Base-by-base conservation (phyloP, 371 early-diverging fungal genomes). In the Chytridium lagenaria region DNA sequence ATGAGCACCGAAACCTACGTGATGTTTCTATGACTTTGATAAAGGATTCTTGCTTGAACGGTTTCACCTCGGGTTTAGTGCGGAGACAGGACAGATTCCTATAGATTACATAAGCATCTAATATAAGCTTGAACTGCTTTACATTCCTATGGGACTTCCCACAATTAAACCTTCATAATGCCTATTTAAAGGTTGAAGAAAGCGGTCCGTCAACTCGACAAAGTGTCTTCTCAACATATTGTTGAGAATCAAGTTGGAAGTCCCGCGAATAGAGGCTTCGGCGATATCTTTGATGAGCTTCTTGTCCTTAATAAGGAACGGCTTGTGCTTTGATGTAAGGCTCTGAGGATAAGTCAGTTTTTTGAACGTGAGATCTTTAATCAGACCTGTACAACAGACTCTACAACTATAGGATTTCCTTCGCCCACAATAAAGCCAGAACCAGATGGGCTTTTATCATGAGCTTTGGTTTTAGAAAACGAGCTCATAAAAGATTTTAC, bases 151-250 rank as follows among this genome's bases (percentile, higher is more conserved):
- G 3, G 79, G 82, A 38, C 77, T 80, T 0, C 89, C 84, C 1
- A 96, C 94, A 30, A 96, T 88, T 61, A 96, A 78, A 1, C 94
- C 92, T 67, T 92, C 90, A 81, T 95, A 95, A 79, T 97, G 94
- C 44, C 95, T 89, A 78, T 96, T 93, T 50, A 98, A 82, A n/a
- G 98, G 98, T 26, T 91, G 94, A 72, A 98, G 78, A 77, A 98
- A 97, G 79, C 92, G 88, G 68, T 94, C 96, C 0, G 98, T 95
- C 40, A 98, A 81, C 55, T 95, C 95, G 10, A 92, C 88, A 87
- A 97, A 97, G 78, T 98, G 92, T 64, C 95, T 85, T 44, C 98
- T 86, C 50, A 98, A 81, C 71, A 90, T 90, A 79, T 98, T 96
- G 82, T 97, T 93, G 40, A 97, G 80, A 37, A 90, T 49, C 26